Conservation (phyloP, 164 flowering plant genomes). For the Euptelea pleiosperma region DNA sequence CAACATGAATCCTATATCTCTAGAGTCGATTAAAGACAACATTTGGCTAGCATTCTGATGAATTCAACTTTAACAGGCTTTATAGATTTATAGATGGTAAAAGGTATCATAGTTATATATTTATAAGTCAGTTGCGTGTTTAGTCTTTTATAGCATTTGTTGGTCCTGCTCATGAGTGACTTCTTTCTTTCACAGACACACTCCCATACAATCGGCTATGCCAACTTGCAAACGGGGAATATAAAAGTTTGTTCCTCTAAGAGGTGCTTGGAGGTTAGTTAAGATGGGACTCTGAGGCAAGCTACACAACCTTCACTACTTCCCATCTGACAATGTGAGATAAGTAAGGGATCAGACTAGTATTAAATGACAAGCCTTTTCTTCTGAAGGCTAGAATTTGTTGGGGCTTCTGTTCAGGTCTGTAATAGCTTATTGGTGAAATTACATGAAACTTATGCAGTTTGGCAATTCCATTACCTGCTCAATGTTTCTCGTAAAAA, state of each 20-base stretch:
- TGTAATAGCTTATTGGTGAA: neutral
- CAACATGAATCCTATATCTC: no score
- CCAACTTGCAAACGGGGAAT: slow-evolving; percentile 76
- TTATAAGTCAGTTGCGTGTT: neutral
- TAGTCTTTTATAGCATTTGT: neutral
- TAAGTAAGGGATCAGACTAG: slow-evolving; percentile 1
- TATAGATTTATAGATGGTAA: neutral
- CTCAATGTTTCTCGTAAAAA: no score
- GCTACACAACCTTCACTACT: no score
- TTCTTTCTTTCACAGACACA: slow-evolving; percentile 42
- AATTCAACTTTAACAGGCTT: neutral
- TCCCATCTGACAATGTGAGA: neutral
- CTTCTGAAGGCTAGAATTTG: neutral
- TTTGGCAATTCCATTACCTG: neutral
- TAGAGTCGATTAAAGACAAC: no score
- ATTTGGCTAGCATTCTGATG: neutral
- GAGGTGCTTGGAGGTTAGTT: neutral
- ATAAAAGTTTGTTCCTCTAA: slow-evolving; percentile 70
- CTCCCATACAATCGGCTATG: slow-evolving; percentile 62
- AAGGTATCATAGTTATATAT: neutral
- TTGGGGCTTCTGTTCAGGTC: neutral
- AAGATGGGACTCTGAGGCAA: no score
- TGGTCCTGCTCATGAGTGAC: neutral
- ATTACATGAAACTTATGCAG: neutral
- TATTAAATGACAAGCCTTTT: neutral